Evolutionary conservation across 2,329 filamentous ascomycete genomes (phyloP).

Genomic region (Trichocomaceae sp.): DNA sequence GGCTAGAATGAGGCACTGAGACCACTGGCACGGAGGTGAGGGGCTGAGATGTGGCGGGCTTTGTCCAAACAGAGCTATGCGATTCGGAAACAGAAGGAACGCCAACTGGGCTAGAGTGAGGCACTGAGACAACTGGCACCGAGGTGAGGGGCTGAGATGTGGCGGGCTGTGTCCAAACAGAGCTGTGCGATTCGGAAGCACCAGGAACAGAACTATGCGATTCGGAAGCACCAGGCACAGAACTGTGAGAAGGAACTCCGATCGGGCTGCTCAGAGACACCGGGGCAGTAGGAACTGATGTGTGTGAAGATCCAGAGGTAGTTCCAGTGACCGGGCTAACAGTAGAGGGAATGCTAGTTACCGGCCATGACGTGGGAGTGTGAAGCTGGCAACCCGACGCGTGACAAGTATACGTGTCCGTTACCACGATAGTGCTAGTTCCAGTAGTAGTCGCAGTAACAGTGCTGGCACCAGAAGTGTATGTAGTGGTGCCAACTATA

Average conservation of each 20-base stretch:
- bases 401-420: conserved; percentile 11
- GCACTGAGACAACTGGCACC: not conserved
- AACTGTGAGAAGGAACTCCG: not conserved
- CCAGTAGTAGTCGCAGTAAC: conserved; percentile 8
- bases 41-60: not conserved
- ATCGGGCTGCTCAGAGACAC: not conserved
- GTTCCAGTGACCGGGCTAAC: not conserved
- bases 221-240: not conserved
- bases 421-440: conserved; percentile 11
- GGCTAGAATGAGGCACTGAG: too few species aligned
- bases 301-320: not conserved
- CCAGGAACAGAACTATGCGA: too few species aligned
- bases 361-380: not conserved
- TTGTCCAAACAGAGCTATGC: not conserved
- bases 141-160: not conserved
- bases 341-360: not conserved
- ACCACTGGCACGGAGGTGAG: not conserved
- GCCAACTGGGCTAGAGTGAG: not conserved
- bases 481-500: conserved; percentile 1
- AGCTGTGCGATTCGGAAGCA: not conserved
- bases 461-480: conserved; percentile 8
- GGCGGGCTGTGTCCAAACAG: not conserved
- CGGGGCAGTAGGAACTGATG: not conserved
- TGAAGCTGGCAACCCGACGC: conserved; percentile 9
- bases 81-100: too few species aligned